A percentile compares a stretch with the other conserved stretches of the same genome.
These are phyloP conservation scores for Ophiocordyceps sinensis DNA, from an alignment of 2,329 filamentous ascomycete species.

Conservation along the genomic window DNA sequence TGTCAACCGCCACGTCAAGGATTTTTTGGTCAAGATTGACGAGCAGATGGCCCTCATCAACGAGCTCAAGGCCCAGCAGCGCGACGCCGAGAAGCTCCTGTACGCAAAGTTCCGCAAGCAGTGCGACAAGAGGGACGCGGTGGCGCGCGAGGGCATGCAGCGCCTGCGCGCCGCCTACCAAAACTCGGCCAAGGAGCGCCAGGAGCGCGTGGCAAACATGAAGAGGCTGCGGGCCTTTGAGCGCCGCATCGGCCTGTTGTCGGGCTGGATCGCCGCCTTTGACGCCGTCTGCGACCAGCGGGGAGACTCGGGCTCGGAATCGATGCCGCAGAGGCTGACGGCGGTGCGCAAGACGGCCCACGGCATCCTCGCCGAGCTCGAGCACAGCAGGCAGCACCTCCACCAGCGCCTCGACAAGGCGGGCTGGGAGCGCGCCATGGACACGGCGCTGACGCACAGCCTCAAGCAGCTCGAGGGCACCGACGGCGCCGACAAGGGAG, in stretches of 20 bases:
- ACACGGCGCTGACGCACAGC: constrained; percentile 77
- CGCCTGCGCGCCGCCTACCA: constrained; percentile 76
- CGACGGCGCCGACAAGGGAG: constrained; percentile 32
- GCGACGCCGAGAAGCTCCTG: constrained; percentile 68
- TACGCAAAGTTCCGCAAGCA: constrained; percentile 88
- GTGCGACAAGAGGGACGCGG: constrained; percentile 64
- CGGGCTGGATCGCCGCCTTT: constrained; percentile 85
- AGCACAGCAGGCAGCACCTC: constrained; percentile 79
- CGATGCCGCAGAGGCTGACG: constrained; percentile 52
- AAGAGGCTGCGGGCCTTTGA: constrained; percentile 73
- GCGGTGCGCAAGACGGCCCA: constrained; percentile 78
- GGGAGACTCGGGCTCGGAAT: constrained; percentile 36
- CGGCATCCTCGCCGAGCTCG: constrained; percentile 77
- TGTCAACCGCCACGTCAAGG: constrained; percentile 96
- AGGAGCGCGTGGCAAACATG: constrained; percentile 66
- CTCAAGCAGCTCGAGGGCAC: constrained; percentile 59
- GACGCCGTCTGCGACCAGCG: constrained; percentile 64
- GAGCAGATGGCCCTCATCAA: constrained; percentile 97
- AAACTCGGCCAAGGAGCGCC: constrained; percentile 60
- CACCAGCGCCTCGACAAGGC: constrained; percentile 69
- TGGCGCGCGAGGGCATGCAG: constrained; percentile 63
- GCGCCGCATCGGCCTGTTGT: constrained; percentile 72
- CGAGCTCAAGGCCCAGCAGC: constrained; percentile 84
- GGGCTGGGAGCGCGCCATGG: constrained; percentile 78
- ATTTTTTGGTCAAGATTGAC: constrained; percentile 98